Base-by-base conservation (phyloP, 495 filamentous ascomycete genomes). In the Extremus antarcticus region DNA sequence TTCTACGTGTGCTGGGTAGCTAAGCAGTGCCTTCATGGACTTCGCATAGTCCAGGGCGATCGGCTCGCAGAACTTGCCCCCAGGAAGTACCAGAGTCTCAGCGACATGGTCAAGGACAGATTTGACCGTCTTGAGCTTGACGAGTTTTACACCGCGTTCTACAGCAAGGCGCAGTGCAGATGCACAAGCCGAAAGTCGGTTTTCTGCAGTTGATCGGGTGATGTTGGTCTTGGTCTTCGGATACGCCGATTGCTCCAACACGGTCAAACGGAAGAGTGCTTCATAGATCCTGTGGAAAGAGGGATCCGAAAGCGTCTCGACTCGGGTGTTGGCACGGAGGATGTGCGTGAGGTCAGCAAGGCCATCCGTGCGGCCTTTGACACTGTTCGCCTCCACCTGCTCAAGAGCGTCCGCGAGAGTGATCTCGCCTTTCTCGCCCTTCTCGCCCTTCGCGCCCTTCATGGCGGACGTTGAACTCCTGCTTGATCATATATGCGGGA, bases 241-340 rank as follows among this genome's bases (percentile, higher is more conserved):
- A 61, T 81, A 87, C 21, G 71, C 56, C 23, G 82, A 73, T 63
- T 83, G 85, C 55, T 96, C 89, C 11, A 72, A 63, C 19, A 82
- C 72, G 8, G 81, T 70, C 57, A 79, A 82, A 38, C 76, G 73
- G 63, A 96, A 96, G 16, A 98, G 70, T 0, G 80, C 78, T 63
- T 96, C 89, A 57, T 84, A 89, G 24, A 96, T 81, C 47, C 77
- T 78, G 62, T 94, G 86, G 62, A 85, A 94, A 17, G 77, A 78
- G 60, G 85, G 86, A 65, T 95, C 89, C 59, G 45, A 73, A 69
- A 35, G 85, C 64, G 56, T 77, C 78, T 21, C 76, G 65, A 58
- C 68, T 77, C 40, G 70, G 74, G 50, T 74, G 76, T 82, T 81
- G 48, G 81, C 74, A 38, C 78, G 76, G 29, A 85, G 73, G 49